Evolutionary conservation across 352 stramenopile genomes (phyloP).

Genomic region (Globisporangium nunn): DNA sequence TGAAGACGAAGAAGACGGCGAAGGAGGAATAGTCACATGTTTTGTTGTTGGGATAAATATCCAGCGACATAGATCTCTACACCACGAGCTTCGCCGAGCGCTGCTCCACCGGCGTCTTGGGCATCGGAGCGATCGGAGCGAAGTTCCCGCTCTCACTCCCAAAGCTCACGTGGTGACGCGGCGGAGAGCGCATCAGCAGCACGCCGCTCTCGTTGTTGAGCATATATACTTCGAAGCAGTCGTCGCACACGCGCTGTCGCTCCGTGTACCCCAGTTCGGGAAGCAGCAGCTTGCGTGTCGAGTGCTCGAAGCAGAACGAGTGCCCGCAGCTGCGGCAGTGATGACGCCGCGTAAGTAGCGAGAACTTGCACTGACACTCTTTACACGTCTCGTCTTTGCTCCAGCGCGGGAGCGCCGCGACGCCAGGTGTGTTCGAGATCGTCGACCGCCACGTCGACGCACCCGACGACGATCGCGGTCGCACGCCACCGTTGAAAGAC

Average conservation of each 20-base stretch:
- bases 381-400: conserved; percentile 57
- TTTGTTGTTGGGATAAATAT: not conserved
- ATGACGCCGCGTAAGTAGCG: conserved; percentile 62
- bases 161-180: conserved; percentile 8
- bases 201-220: conserved; percentile 18
- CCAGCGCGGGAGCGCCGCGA: conserved; percentile 39
- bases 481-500: conserved; percentile 7
- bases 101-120: conserved; percentile 1
- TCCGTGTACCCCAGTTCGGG: conserved; percentile 63
- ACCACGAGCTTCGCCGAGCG: conserved; percentile 1
- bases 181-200: conserved; percentile 20
- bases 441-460: conserved; percentile 17
- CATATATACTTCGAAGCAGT: conserved; percentile 66
- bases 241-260: conserved; percentile 76
- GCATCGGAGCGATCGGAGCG: conserved; percentile 11
- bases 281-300: conserved; percentile 59
- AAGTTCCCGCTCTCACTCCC: conserved; percentile 6
- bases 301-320: conserved; percentile 85
- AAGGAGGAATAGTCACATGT: not conserved
- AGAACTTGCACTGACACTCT: conserved; percentile 68
- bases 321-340: conserved; percentile 79
- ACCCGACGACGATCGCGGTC: conserved; percentile 24
- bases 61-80: not conserved
- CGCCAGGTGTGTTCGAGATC: conserved; percentile 15
- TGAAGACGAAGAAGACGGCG: conserved; percentile 5